Evolutionary conservation across 495 filamentous ascomycete genomes (phyloP).

Genomic region (Hyaloscypha variabilis): DNA sequence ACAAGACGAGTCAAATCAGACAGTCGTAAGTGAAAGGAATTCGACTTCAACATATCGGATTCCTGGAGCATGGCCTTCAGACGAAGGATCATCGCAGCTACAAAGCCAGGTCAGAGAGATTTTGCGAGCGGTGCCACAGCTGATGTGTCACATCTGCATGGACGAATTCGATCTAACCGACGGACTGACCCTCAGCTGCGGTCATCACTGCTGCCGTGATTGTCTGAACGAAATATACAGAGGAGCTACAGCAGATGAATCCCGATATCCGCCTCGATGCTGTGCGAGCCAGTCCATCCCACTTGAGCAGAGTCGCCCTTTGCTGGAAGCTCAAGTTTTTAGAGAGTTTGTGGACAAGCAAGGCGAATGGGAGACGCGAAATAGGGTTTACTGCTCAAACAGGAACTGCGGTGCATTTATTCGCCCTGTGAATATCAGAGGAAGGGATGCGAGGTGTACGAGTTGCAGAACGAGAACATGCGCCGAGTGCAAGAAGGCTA

Average conservation of each 20-base stretch:
- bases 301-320: not conserved
- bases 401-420: not conserved
- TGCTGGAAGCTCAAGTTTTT: not conserved
- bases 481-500: not conserved
- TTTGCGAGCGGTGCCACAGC: not conserved
- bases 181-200: not conserved
- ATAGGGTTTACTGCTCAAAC: not conserved
- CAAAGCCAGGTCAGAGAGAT: too few relatives aligned
- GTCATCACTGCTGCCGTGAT: not conserved
- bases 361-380: not conserved
- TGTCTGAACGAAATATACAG: not conserved
- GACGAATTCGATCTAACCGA: not conserved
- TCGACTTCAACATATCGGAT: too few relatives aligned
- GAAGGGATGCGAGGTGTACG: not conserved
- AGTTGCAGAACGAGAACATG: not conserved
- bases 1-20: not conserved
- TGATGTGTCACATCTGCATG: not conserved
- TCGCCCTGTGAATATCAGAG: not conserved
- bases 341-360: not conserved
- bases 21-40: too few relatives aligned
- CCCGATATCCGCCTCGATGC: conserved; percentile 4
- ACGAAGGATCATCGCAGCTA: too few relatives aligned
- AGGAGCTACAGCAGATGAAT: not conserved
- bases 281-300: not conserved
- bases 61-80: too few relatives aligned